phyloP scores from a whole-genome alignment of 2,329 filamentous ascomycete genomes.

The Aspergillus nomiae region DNA sequence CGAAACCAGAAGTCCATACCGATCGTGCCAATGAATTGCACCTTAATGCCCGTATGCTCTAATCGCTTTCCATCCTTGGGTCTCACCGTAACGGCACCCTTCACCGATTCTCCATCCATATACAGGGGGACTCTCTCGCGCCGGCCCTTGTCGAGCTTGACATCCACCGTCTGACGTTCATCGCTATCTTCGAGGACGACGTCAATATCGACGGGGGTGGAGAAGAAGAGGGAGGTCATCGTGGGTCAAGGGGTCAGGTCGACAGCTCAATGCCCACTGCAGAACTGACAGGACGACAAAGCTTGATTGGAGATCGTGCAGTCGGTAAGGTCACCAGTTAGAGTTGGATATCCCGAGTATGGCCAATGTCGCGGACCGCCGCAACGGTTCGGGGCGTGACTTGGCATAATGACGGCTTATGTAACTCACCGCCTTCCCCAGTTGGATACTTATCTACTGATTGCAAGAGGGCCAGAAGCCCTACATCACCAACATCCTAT shows the following conservation, averaged over 20 bases:
- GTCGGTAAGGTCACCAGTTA: background rate
- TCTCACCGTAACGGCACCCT: conserved; percentile 89
- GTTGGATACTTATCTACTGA: background rate
- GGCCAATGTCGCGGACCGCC: background rate
- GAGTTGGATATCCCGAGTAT: background rate
- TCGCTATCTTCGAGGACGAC: conserved; percentile 95
- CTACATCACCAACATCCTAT: background rate
- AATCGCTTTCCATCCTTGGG: conserved; percentile 98
- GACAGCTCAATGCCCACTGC: background rate
- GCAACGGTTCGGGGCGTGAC: background rate
- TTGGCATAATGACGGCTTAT: background rate
- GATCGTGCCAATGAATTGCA: conserved; percentile 99
- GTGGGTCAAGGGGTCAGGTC: conserved; percentile 20
- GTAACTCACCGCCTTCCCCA: conserved; percentile 1
- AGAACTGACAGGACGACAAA: conserved; percentile 8
- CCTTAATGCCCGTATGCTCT: conserved; percentile 98
- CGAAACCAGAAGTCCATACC: conserved; percentile 54
- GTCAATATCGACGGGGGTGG: conserved; percentile 97
- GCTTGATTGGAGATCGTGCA: conserved; percentile 17
- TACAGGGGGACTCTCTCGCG: conserved; percentile 96
- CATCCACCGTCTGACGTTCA: conserved; percentile 91
- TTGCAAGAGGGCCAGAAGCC: too few relatives aligned
- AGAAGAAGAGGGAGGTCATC: conserved; percentile 99
- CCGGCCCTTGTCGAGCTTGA: conserved; percentile 97
- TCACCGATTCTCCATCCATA: conserved; percentile 97